Evolutionary conservation across 1,284 basidiomycete genomes (phyloP), one percentile per base, ranked within the genome.

Genomic region (Moesziomyces sp.): DNA sequence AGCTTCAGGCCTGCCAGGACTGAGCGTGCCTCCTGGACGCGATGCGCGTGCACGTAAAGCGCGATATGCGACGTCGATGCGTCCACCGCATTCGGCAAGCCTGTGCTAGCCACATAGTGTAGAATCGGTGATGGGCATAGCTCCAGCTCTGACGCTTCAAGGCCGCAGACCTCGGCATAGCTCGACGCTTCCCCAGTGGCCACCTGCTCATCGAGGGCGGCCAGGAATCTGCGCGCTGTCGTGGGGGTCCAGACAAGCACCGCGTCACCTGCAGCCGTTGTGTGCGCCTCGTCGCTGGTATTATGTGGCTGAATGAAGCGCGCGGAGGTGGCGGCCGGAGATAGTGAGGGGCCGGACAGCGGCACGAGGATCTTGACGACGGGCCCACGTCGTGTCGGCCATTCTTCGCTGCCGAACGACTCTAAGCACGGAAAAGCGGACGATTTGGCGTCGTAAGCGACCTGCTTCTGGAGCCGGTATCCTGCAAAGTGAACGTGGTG

Each of bases 281-380:
- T 3, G 35, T 13, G 13, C 3, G 14, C 35, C 11, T 24, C n/a
- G 4, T 9, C 19, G 38, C 28, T 14, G 9, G 26, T n/a, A 0
- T 13, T 10, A 1, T 26, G 21, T 21, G 66, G 52, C 16, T 56
- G n/a, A 19, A 69, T 9, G 38, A 69, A 69, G 18, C 60, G 56
- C 26, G 59, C 66, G 1, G 40, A 42, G 18, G 66, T 59, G 9
- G 66, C 66, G 21, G 24, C 42, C 1, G 45, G 11, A 4, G 52
- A 52, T 1, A 69, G 48, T 14, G 59, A 45, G 1, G 70, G 51
- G 21, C 56, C 58, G 14, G 66, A 69, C 26, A 73, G 61, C 3
- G 70, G 70, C 3, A 73, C 23, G 38, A 73, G 62, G 56, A 73
- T 45, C 46, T 73, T 73, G 57, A 73, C 70, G 14, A 69, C 64